Base-by-base conservation (phyloP, 257 asterid species). In the Solanum appendiculatum region DNA sequence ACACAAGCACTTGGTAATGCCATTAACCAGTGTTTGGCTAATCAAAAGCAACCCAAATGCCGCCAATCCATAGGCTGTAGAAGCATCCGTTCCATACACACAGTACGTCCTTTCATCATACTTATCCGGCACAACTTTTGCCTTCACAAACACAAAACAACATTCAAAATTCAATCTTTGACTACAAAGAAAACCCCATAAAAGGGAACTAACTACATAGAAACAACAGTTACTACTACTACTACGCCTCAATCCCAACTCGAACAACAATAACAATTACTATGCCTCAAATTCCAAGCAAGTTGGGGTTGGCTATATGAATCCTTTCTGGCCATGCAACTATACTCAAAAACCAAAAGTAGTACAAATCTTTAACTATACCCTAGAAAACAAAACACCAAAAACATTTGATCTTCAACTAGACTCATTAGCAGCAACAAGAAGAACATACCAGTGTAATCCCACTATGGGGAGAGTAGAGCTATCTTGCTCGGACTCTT, bases 41-140 rank as follows among this genome's bases (percentile, higher is more conserved):
- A 97, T 88, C 92, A 95, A 83, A 46, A 97, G 96, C 94, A 97
- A 89, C 58, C 97, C 99, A 84, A 96, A 96, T 86, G 99, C 99
- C 90, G 96, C 16, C 89, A 97, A 44, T 33, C 99, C 99, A 90
- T 97, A 97, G 90, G 82, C 96, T 88, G 98, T 94, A 89, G 99
- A 97, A 78, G 98, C 99, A 87, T 97, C 99, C 18, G 94, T 91
- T 21, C 87, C 98, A 90, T 96, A 97, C 87, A 87, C 85, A 60
- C 99, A 96, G 92, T 93, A 97, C 1, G 96, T 90, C 88, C 64
- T 88, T 91, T 97, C 99, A 58, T 97, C 99, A 90, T 96, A 97
- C 95, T 97, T 83, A 89, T 97, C 99, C 48, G 99, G 99, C 86
- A 66, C 58, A 87, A 93, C 96, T 87, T 36, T 88, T 21, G 98